A percentile compares a stretch with the other conserved stretches of the same genome.
These are phyloP conservation scores for Phytopythium boreale DNA, from an alignment of 352 stramenopile species.

Conservation along the genomic window DNA sequence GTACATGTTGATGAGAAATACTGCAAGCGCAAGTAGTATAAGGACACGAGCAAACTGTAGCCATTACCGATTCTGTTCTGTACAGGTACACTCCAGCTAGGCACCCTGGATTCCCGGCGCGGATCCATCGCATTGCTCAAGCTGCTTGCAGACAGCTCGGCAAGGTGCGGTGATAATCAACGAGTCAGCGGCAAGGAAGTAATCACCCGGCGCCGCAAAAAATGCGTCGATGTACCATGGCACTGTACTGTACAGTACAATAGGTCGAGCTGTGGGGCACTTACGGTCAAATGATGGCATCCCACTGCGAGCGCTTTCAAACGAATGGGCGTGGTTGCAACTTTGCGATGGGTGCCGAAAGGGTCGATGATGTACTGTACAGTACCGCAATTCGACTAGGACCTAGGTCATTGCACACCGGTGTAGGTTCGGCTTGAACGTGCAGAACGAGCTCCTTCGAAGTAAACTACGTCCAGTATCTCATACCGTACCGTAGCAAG, in stretches of 20 bases:
- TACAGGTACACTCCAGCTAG: no score
- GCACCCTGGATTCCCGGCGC: no score
- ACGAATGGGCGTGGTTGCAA: not conserved
- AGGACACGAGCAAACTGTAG: not conserved
- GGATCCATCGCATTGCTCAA: not conserved
- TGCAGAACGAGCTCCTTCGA: no score
- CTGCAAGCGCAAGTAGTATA: not conserved
- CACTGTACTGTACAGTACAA: no score
- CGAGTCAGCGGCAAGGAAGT: not conserved
- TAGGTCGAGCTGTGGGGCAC: not conserved
- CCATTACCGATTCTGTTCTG: no score
- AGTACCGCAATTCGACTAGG: no score
- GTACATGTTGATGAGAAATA: not conserved
- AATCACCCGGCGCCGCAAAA: not conserved
- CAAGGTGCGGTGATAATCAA: not conserved
- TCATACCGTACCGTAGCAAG: no score
- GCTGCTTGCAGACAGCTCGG: not conserved
- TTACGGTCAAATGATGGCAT: constrained; percentile 1
- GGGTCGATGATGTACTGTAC: not conserved
- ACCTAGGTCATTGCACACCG: no score
- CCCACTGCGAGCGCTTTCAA: not conserved
- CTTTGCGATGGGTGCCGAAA: not conserved
- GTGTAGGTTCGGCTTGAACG: no score
- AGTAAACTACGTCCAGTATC: no score
- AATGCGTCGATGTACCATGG: no score